A percentile compares a stretch with the other conserved stretches of the same genome.
Conservation (phyloP, 2,329 filamentous ascomycete species). For the Plectosphaerella plurivora region DNA sequence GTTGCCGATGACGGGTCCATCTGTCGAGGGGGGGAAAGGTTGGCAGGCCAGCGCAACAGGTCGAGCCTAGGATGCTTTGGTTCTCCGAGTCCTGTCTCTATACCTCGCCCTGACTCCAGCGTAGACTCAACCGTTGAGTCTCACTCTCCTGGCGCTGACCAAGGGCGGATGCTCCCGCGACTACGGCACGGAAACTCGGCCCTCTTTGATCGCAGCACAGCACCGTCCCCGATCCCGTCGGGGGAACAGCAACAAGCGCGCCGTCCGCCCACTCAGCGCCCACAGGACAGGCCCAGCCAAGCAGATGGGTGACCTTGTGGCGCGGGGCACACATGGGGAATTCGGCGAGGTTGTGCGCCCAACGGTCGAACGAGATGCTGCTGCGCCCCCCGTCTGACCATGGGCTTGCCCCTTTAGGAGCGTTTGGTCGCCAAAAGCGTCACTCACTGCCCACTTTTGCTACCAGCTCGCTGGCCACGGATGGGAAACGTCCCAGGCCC, state of each 20-base stretch:
- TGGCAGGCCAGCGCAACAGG: too few relatives aligned
- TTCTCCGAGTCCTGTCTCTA: too few relatives aligned
- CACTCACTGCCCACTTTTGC: neutral
- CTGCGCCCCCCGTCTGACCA: constrained; percentile 3
- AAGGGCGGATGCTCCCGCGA: neutral
- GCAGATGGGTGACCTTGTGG: neutral
- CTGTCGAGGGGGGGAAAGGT: too few relatives aligned
- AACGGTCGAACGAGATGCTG: neutral
- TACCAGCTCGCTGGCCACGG: neutral
- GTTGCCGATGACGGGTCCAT: too few relatives aligned
- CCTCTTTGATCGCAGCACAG: neutral
- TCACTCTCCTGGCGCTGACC: too few relatives aligned
- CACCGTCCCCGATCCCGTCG: neutral
- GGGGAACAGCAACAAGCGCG: neutral
- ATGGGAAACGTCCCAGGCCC: neutral
- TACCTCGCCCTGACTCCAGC: too few relatives aligned
- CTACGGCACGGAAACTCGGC: neutral
- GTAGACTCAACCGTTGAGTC: too few relatives aligned
- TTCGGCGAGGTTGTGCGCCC: neutral
- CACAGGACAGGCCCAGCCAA: neutral
- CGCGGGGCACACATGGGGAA: neutral
- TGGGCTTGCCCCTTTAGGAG: neutral
- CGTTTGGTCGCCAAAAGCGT: neutral
- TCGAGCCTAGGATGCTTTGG: too few relatives aligned
- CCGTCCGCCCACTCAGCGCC: neutral